These are phyloP conservation scores for Thermomucor indicae-seudaticae DNA, from an alignment of 371 early-diverging fungal species.

Conservation along the genomic window DNA sequence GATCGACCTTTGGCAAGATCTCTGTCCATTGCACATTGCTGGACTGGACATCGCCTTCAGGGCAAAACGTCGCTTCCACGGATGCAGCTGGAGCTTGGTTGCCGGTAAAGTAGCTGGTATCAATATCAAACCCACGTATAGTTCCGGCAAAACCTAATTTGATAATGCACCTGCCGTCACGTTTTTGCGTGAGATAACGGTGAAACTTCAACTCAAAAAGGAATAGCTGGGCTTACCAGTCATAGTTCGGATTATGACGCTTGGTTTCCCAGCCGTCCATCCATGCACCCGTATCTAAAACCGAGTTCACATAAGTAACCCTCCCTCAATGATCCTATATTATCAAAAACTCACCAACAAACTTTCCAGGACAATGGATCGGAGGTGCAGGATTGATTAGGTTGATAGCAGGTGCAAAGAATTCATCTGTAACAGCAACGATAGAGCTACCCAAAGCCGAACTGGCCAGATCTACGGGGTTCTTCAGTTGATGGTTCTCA, in stretches of 20 bases:
- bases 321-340: not conserved
- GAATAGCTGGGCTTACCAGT: conserved; percentile 52
- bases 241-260: conserved; percentile 77
- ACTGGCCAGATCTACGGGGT: conserved; percentile 69
- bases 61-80: conserved; percentile 65
- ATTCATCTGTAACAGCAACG: conserved; percentile 80
- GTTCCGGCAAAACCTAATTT: conserved; percentile 82
- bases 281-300: conserved; percentile 66
- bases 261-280: conserved; percentile 92
- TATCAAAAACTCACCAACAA: conserved; percentile 40
- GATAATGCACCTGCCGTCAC: conserved; percentile 55
- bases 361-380: conserved; percentile 56
- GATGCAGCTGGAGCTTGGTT: conserved; percentile 80
- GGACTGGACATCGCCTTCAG: conserved; percentile 34
- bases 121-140: conserved; percentile 83
- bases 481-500: not conserved
- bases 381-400: conserved; percentile 74
- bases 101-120: conserved; percentile 86
- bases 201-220: not conserved
- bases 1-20: conserved; percentile 65
- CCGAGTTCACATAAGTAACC: not conserved
- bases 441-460: conserved; percentile 69
- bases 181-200: not conserved
- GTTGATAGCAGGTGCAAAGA: conserved; percentile 80
- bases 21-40: conserved; percentile 66